Conservation (phyloP, 1,284 basidiomycete species). For the Leccinum subatratum region DNA sequence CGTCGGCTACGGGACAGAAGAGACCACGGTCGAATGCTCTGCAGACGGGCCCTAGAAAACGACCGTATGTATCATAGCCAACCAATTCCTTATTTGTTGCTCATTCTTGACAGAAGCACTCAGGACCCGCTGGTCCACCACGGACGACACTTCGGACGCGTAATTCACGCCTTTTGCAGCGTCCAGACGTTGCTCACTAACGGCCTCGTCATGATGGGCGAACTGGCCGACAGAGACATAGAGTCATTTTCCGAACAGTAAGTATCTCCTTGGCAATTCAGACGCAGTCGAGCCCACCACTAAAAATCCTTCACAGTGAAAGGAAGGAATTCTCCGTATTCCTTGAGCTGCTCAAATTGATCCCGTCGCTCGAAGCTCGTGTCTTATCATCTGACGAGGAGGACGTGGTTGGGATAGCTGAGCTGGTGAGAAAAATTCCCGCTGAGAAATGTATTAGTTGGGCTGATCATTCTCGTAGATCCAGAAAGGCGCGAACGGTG, state of each 20-base stretch:
- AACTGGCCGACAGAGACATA: not conserved
- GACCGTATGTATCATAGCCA: not conserved
- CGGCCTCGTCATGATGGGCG: not conserved
- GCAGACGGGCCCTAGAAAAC: not conserved
- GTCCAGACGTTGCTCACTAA: not conserved
- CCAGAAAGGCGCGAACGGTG: not conserved
- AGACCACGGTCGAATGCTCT: not conserved
- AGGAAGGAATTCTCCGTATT: not conserved
- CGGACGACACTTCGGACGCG: not conserved
- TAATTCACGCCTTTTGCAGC: not conserved
- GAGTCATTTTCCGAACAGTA: not conserved
- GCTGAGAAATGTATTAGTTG: not conserved
- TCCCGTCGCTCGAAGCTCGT: not conserved
- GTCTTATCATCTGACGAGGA: not conserved
- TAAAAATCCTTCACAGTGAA: not conserved
- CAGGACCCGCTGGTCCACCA: not conserved
- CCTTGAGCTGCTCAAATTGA: not conserved
- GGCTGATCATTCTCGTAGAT: not conserved
- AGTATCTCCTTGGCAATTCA: not conserved
- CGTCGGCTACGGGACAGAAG: not conserved
- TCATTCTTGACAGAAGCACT: not conserved
- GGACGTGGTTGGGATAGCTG: not conserved
- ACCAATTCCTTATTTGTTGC: not conserved
- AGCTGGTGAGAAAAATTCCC: not conserved
- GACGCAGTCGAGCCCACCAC: not conserved